Conservation (phyloP, 805 yeast genomes). For the Cyberlindnera samutprakarnensis region DNA sequence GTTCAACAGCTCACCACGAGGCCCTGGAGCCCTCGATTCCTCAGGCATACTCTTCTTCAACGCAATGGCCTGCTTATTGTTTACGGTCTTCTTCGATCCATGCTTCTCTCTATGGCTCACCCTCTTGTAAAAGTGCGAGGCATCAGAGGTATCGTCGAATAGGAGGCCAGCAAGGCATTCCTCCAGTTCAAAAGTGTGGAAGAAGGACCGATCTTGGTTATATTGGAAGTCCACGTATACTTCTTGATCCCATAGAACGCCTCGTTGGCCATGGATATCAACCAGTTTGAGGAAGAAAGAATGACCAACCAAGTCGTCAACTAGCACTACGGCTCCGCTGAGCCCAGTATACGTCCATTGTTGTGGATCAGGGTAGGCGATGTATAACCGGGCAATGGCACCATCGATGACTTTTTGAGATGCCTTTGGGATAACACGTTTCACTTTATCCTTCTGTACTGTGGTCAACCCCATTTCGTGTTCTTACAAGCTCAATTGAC, state of each 20-base stretch:
- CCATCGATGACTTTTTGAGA: constrained; percentile 85
- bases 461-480: constrained; percentile 31
- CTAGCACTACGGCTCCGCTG: constrained; percentile 78
- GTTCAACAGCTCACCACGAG: constrained; percentile 22
- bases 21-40: constrained; percentile 22
- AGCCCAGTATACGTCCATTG: constrained; percentile 87
- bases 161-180: constrained; percentile 81
- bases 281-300: constrained; percentile 87
- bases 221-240: constrained; percentile 81
- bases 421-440: constrained; percentile 82
- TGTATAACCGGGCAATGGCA: constrained; percentile 80
- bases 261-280: constrained; percentile 73
- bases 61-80: constrained; percentile 84
- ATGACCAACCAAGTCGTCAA: constrained; percentile 91
- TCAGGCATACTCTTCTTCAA: constrained; percentile 43
- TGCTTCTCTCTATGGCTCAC: constrained; percentile 70
- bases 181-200: constrained; percentile 91
- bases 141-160: constrained; percentile 86
- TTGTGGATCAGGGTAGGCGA: constrained; percentile 79
- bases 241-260: constrained; percentile 97
- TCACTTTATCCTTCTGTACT: constrained; percentile 81
- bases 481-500: no score
- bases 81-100: constrained; percentile 78
- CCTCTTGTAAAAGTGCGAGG: constrained; percentile 75
- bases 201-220: constrained; percentile 89